Conservation (phyloP, 352 stramenopile species). For the Phytopythium cucurbitacearum region DNA sequence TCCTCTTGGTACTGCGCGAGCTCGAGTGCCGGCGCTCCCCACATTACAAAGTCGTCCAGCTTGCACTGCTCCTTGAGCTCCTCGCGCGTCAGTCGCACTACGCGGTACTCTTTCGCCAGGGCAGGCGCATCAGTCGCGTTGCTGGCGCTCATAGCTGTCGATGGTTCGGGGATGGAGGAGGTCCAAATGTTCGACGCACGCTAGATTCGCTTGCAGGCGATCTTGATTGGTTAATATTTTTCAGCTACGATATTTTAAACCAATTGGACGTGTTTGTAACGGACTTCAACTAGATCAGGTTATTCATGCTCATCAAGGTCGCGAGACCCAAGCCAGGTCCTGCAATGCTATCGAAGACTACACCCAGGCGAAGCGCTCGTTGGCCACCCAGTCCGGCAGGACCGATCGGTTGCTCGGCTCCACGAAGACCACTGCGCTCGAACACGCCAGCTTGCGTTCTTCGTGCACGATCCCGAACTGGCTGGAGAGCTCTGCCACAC, state of each 20-base stretch:
- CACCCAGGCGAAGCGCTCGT: slow-evolving; percentile 31
- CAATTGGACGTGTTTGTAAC: no score
- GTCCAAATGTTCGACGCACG: no score
- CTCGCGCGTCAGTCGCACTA: slow-evolving; percentile 49
- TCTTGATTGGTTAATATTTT: no score
- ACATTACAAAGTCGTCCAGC: slow-evolving; percentile 42
- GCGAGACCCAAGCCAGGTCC: no score
- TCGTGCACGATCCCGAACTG: slow-evolving; percentile 26
- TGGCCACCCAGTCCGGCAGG: slow-evolving; percentile 22
- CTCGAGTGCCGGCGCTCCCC: slow-evolving; percentile 29
- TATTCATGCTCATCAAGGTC: no score
- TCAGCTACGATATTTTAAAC: no score
- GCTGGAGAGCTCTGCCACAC: slow-evolving; percentile 11
- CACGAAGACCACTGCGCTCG: slow-evolving; percentile 47
- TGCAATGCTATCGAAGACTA: slow-evolving; percentile 1
- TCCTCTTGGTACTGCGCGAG: slow-evolving; percentile 41
- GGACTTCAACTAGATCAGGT: no score
- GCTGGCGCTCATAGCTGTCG: no score
- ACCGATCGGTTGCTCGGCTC: not conserved
- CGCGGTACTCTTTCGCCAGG: slow-evolving; percentile 18
- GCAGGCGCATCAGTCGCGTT: no score
- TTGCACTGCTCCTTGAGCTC: slow-evolving; percentile 58
- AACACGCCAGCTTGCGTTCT: slow-evolving; percentile 50
- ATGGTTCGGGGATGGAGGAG: no score
- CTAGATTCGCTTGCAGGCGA: no score